Base-by-base conservation (phyloP, 257 asterid species). In the Primulina huaijiensis region DNA sequence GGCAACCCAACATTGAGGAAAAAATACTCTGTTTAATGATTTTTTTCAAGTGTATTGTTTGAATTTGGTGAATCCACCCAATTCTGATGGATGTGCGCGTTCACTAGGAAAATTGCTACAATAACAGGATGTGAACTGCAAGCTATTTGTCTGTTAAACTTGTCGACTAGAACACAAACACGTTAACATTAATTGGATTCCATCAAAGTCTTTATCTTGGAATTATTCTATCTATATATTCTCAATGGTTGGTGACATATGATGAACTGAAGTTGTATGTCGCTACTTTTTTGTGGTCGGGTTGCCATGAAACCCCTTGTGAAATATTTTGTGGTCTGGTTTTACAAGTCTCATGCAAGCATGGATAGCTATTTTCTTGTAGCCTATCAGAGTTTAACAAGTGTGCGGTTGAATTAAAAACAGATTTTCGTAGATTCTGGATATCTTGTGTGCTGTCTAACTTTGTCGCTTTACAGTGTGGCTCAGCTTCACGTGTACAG, bases 161-260 rank as follows among this genome's bases (percentile, higher is more conserved):
- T 11, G 9, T 10, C 17, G 2, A 9, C n/a, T 3, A 43, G 17
- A 43, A 43, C 53, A 3, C 50, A 3, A 43, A 43, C n/a, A 0
- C 9, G 7, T 34, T 34, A 7, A 34, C 4, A 7, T 34, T 7
- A 34, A 34, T 6, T 34, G 38, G 9, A 34, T 34, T 34, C 38
- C 9, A 34, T 34, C 38, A 34, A 34, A 33, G 6, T 33, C 7
- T 33, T 33, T 33, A 33, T 33, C 35, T 4, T 33, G 4, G 7
- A 33, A 33, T 11, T 40, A 17, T 40, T 40, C 5, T 40, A 14
- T 43, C 55, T 43, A 43, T 14, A 12, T 43, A 1, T 5, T 68
- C 34, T 31, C 20, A 74, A 68, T 74, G 78, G 74, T 37, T 20
- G 65, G 8, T 65, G 60, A 50, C 68, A 65, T 65, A 65, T 46